Base-by-base conservation (phyloP, 352 stramenopile species). In the Pythium guiyangense region DNA sequence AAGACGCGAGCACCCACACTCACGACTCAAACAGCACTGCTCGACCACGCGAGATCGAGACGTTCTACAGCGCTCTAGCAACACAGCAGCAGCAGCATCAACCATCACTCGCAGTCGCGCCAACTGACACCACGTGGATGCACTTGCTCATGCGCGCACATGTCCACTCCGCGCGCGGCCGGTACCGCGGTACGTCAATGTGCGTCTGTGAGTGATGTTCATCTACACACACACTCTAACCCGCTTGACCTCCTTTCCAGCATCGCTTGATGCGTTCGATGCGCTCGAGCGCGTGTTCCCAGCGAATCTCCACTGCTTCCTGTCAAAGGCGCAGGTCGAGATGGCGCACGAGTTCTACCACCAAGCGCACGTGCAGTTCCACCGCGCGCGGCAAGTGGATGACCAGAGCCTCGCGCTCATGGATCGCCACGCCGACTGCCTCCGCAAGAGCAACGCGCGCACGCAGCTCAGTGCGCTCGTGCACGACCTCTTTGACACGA, bases 401-500 rank as follows among this genome's bases (percentile, higher is more conserved):
- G 74, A 84, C 20, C 53, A 77, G 35, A 90, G 86, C 50, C 35
- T 92, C 29, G 46, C 58, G 25, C 60, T 74, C 44, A 89, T 92
- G 79, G 84, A 94, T 44, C 42, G 59, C 22, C 78, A 88, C 53
- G 84, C 84, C 2, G 70, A 84, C 25, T 86, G 79, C 42, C 63
- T 94, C 17, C 67, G 77, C 9, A 79, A 75, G 61, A 74, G 62
- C 25, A 68, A 63, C 51, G 60, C 69, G 9, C 70, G 65, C 3
- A 76, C 73, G 20, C 73, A 86, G 34, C 70, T 94, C 18, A 81
- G 78, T 45, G 78, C 72, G 29, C 66, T 94, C 34, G 79, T 92
- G 14, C 77, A 84, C 8, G 74, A 90, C 49, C 57, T 92, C 3
- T 88, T 94, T 45, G 68, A 72, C 15, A 81, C 83, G 17, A 92